Base-by-base conservation (phyloP, 148 eudicot genomes). In the Cornus controversa region DNA sequence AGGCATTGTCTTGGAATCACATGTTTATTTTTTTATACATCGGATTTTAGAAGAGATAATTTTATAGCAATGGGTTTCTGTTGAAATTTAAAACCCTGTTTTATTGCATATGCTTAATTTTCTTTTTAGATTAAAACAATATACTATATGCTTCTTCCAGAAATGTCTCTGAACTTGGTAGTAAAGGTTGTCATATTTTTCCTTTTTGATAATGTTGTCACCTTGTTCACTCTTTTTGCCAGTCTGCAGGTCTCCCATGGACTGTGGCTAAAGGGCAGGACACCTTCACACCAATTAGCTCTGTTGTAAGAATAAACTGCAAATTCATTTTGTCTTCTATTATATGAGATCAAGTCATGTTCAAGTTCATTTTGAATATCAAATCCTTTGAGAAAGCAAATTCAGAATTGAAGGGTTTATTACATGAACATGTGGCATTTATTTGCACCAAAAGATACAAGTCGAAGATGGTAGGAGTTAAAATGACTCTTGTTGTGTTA, bases 221-320 rank as follows among this genome's bases (percentile, higher is more conserved):
- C 34, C 0, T 40, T 68, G 29, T 74, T 67, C 37, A 72, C 45
- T 76, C 66, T 67, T 22, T 72, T 50, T 82, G 64, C 72, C 79
- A 93, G 97, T 86, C 97, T 83, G 91, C 97, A 84, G 99, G 99
- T 70, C 99, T 95, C 75, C 99, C 99, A 50, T 95, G 99, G 99
- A 86, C 89, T 73, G 84, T 83, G 47, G 93, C 99, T 76, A 95
- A 95, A 87, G 99, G 94, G 65, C 97, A 92, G 86, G 99, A 95
- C 85, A 95, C 99, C 42, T 95, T 95, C 85, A 93, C 99, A n/a
- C 99, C 99, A 53, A 95, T 95, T 83, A 93, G 99, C 86, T 76
- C 84, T 50, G 83, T 95, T 84, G 99, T 95, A 91, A 84, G 88
- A 84, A 42, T 29, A 69, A 6, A 37, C 62, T 69, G 6, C 15